Evolutionary conservation across 2,329 filamentous ascomycete genomes (phyloP).

Genomic region (Parascedosporium putredinis): DNA sequence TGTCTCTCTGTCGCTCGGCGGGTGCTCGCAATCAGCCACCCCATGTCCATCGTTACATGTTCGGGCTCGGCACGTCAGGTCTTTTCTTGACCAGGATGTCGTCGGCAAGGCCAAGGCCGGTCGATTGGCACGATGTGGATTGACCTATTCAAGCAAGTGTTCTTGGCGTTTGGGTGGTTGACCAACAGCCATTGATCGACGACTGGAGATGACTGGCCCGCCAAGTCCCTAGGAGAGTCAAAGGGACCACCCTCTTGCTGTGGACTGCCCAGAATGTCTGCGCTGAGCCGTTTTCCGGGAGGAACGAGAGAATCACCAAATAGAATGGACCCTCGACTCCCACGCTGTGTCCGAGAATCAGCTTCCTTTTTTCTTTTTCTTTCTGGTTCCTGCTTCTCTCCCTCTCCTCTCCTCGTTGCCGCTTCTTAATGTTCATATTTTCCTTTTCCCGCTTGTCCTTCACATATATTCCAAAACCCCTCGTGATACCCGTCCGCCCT

Average conservation of each 20-base stretch:
- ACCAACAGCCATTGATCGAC: constrained; percentile 5
- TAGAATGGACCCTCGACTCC: not conserved
- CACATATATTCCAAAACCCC: too few relatives aligned
- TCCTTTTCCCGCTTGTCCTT: too few relatives aligned
- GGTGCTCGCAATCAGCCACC: too few relatives aligned
- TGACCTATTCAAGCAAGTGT: not conserved
- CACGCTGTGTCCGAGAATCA: not conserved
- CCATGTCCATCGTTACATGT: not conserved
- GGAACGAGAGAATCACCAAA: not conserved
- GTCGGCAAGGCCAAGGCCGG: constrained; percentile 3
- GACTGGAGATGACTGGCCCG: constrained; percentile 1
- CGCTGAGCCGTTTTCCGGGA: not conserved
- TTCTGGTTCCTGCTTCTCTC: not conserved
- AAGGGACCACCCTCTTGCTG: not conserved
- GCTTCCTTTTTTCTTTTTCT: not conserved
- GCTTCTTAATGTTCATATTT: not conserved
- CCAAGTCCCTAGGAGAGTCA: constrained; percentile 1
- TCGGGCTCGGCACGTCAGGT: not conserved
- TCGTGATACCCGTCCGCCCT: too few relatives aligned
- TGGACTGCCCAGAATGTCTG: constrained; percentile 1
- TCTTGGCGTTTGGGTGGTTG: constrained; percentile 4
- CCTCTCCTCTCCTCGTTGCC: not conserved
- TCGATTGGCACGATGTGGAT: not conserved
- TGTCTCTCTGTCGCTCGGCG: too few relatives aligned
- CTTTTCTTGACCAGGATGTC: not conserved